Evolutionary conservation across 148 eudicot species (phyloP), one percentile per base, ranked within the genome.

Genomic region (Silene conica): DNA sequence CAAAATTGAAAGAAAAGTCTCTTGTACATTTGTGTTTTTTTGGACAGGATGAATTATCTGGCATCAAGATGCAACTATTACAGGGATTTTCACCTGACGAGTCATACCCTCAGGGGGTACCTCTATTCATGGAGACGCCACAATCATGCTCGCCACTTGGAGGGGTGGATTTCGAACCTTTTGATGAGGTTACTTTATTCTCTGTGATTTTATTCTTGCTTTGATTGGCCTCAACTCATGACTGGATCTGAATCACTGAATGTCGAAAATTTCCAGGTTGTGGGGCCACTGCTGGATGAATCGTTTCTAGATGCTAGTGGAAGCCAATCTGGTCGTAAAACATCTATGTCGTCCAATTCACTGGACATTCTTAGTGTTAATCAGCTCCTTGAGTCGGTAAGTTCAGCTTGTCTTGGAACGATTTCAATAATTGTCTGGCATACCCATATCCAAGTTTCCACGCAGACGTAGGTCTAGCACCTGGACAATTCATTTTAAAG

Each of bases 331-430:
- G 92, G 85, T 63, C 96, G 86, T 48, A 87, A 81, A 81, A 84
- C 88, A 70, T 88, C 97, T 13, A 80, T 75, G 20, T 87, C 91
- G 26, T 75, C 84, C 66, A 84, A 80, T 69, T 84, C 92, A 60
- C 83, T 87, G 65, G 97, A 90, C 71, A 76, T 92, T 81, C 81
- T 90, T 41, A 90, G 86, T 75, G 97, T 92, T 50, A 92, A 87
- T 87, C 92, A 92, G 84, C 95, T 92, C 60, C 83, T 92, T 78
- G 97, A 92, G 60, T 92, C 97, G 58, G 97, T 92, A 75, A 83
- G 97, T 82, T 58, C 67, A 11, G 68, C 46, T 63, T 64, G 7
- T 79, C 34, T 58, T 60, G 19, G 11, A 5, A 54, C 8, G 38
- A 54, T 71, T 63, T 4, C 55, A 50, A 50, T 18, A 50, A 50